Conservation (phyloP, 352 stramenopile genomes). For the Salisapilia sapeloensis region DNA sequence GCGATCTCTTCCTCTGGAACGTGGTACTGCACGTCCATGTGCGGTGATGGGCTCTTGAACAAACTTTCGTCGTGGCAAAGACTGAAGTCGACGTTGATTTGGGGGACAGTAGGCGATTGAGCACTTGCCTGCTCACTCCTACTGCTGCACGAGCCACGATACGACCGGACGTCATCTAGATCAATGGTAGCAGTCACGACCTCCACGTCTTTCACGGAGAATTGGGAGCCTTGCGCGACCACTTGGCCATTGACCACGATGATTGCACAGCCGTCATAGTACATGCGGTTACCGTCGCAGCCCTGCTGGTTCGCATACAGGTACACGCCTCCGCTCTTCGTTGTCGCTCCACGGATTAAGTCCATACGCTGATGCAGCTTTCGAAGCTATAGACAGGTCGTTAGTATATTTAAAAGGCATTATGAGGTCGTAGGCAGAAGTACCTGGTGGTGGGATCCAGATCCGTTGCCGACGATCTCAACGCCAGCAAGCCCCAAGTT, state of each 20-base stretch:
- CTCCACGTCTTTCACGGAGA: conserved; percentile 93
- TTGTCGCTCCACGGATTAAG: conserved; percentile 80
- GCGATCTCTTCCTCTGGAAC: conserved; percentile 94
- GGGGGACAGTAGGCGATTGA: conserved; percentile 41
- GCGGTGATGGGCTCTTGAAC: conserved; percentile 14
- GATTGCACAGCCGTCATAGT: conserved; percentile 95
- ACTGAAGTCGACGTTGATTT: conserved; percentile 60
- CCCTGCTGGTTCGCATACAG: conserved; percentile 96
- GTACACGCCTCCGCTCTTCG: conserved; percentile 96
- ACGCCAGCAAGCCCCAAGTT: conserved; percentile 86
- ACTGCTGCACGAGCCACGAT: conserved; percentile 85
- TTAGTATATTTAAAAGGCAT: too few species aligned
- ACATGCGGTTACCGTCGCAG: conserved; percentile 92
- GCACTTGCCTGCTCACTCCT: conserved; percentile 89
- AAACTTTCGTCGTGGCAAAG: conserved; percentile 44
- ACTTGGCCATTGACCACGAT: conserved; percentile 96
- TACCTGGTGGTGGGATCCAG: conserved; percentile 95
- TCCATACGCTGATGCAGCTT: conserved; percentile 88
- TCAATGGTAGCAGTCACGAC: conserved; percentile 95
- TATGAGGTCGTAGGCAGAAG: too few species aligned
- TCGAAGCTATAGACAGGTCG: too few species aligned
- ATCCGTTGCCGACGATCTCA: conserved; percentile 97
- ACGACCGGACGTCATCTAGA: conserved; percentile 95
- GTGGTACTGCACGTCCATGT: conserved; percentile 66
- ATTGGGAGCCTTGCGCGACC: conserved; percentile 93